A percentile compares a stretch with the other conserved stretches of the same genome.
phyloP scores from a whole-genome alignment of 495 filamentous ascomycete genomes.

The Chaetomidium leptoderma region DNA sequence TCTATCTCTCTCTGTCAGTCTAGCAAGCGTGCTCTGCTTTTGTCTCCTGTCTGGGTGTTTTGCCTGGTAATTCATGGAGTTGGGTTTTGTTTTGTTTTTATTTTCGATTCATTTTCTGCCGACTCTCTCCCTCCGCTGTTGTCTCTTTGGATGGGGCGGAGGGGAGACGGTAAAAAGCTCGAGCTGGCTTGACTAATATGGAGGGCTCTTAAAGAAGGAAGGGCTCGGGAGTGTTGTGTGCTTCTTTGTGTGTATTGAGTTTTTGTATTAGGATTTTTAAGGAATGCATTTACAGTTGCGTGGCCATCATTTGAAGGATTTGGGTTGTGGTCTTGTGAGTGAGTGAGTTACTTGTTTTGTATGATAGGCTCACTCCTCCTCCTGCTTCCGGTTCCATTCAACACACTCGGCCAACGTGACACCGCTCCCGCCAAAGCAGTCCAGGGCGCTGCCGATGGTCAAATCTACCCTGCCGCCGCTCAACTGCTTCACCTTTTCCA shows the following conservation, averaged over 20 bases:
- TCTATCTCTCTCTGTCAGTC: slow-evolving; percentile 3
- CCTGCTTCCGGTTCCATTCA: slow-evolving; percentile 65
- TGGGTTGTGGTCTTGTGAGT: background rate
- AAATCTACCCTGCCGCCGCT: slow-evolving; percentile 82
- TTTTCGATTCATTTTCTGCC: background rate
- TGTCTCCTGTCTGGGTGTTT: background rate
- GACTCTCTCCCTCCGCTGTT: background rate
- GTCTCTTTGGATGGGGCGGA: background rate
- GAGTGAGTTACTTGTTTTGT: background rate
- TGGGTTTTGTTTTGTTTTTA: background rate
- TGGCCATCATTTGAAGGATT: background rate
- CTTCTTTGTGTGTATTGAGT: slow-evolving; percentile 10
- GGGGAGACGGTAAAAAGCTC: background rate
- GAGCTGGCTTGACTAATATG: slow-evolving; percentile 16
- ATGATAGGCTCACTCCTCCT: background rate
- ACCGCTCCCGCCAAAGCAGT: slow-evolving; percentile 86
- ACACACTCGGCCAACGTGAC: slow-evolving; percentile 87
- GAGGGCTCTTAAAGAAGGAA: background rate
- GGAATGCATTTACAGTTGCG: slow-evolving; percentile 1
- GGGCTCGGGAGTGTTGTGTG: background rate
- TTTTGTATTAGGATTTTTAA: background rate
- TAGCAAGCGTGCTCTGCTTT: slow-evolving; percentile 13
- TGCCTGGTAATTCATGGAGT: background rate
- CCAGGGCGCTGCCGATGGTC: slow-evolving; percentile 92
- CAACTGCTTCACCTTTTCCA: slow-evolving; percentile 71